A percentile compares a stretch with the other conserved stretches of the same genome.
phyloP scores from a whole-genome alignment of 2,329 filamentous ascomycete species.

The Rhytidhysteron rufulum region DNA sequence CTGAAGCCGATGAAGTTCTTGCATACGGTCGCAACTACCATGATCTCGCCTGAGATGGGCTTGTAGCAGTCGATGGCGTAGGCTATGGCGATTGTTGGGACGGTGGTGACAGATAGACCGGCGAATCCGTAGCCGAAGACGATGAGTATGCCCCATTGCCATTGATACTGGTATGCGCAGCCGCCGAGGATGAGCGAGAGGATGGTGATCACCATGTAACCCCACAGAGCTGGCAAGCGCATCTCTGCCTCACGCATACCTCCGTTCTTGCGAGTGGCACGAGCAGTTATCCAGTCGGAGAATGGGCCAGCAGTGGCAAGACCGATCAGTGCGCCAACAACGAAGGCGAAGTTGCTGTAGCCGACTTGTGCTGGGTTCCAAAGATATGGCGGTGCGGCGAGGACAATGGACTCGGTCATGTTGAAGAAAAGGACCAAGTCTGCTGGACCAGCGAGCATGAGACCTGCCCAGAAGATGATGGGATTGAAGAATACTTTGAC shows the following conservation, averaged over 20 bases:
- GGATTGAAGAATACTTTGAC: slow-evolving; percentile 61
- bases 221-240: slow-evolving; percentile 54
- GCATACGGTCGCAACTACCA: slow-evolving; percentile 60
- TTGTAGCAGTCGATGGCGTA: slow-evolving; percentile 65
- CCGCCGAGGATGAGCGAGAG: slow-evolving; percentile 56
- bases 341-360: slow-evolving; percentile 56
- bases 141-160: slow-evolving; percentile 55
- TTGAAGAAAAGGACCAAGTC: slow-evolving; percentile 58
- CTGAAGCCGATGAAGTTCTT: slow-evolving; percentile 64
- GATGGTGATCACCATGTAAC: slow-evolving; percentile 55
- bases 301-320: slow-evolving; percentile 53
- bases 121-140: slow-evolving; percentile 56
- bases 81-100: slow-evolving; percentile 56
- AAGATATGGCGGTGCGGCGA: slow-evolving; percentile 54
- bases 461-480: slow-evolving; percentile 60
- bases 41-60: slow-evolving; percentile 56
- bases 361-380: slow-evolving; percentile 39
- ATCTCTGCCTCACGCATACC: slow-evolving; percentile 59
- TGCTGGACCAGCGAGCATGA: slow-evolving; percentile 59
- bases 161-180: slow-evolving; percentile 51
- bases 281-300: slow-evolving; percentile 54
- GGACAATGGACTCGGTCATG: slow-evolving; percentile 54
- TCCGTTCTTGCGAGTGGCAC: slow-evolving; percentile 50
- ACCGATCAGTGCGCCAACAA: slow-evolving; percentile 53
- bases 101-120: slow-evolving; percentile 57